A percentile compares a stretch with the other conserved stretches of the same genome.
Conservation (phyloP, 2,329 filamentous ascomycete genomes). For the Nemania serpens region DNA sequence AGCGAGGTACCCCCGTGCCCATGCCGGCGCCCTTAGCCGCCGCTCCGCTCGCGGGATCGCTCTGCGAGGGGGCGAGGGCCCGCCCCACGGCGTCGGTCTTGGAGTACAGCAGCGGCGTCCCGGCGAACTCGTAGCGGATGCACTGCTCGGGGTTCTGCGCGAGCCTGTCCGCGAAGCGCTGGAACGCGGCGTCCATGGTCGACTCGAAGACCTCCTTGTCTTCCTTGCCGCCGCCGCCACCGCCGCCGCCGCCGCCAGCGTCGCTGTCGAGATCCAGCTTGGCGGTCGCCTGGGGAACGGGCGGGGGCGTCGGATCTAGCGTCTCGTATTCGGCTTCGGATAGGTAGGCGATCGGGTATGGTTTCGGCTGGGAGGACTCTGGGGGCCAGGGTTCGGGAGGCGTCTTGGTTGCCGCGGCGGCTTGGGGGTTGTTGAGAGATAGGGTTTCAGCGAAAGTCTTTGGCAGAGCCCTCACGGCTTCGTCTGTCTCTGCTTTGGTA, state of each 20-base stretch:
- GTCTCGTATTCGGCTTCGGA: conserved; percentile 92
- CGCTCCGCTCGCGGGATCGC: conserved; percentile 44
- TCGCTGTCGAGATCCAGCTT: conserved; percentile 54
- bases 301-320: conserved; percentile 64
- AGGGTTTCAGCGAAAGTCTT: conserved; percentile 76
- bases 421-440: conserved; percentile 65
- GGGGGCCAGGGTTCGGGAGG: conserved; percentile 77
- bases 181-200: conserved; percentile 74
- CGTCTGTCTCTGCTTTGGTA: conserved; percentile 27
- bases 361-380: conserved; percentile 63
- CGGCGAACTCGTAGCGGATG: conserved; percentile 78
- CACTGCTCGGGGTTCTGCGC: conserved; percentile 83
- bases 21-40: no score
- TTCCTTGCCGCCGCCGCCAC: conserved; percentile 51
- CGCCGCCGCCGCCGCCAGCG: conserved; percentile 38
- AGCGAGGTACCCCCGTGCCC: conserved; percentile 83
- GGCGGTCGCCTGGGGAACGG: conserved; percentile 55
- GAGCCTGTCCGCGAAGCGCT: conserved; percentile 74
- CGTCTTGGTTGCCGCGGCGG: conserved; percentile 30
- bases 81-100: conserved; percentile 76
- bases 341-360: conserved; percentile 79
- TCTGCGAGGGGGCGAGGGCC: conserved; percentile 51
- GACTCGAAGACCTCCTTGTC: conserved; percentile 77
- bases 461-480: conserved; percentile 48
- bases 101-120: conserved; percentile 77